Percentiles rank a stretch among this genome's conserved stretches.
These are phyloP conservation scores for Ophiocordyceps australis DNA, from an alignment of 2,329 filamentous ascomycete species.

Conservation along the genomic window DNA sequence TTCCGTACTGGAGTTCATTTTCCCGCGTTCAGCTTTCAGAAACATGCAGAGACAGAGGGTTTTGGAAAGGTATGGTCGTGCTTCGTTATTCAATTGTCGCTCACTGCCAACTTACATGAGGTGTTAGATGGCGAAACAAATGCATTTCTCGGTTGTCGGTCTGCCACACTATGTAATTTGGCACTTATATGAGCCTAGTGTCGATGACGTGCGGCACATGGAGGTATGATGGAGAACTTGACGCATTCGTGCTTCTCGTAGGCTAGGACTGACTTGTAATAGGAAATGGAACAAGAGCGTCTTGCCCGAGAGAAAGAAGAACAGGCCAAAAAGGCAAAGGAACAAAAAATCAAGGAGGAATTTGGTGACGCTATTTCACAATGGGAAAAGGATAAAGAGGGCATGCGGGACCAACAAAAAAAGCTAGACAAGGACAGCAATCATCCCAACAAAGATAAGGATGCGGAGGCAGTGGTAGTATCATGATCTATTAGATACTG, in stretches of 20 bases:
- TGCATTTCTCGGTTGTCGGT: slow-evolving; percentile 89
- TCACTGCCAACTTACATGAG: not conserved
- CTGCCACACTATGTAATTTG: slow-evolving; percentile 97
- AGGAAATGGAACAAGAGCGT: slow-evolving; percentile 88
- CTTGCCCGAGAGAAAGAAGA: slow-evolving; percentile 58
- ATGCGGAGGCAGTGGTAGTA: too few relatives aligned
- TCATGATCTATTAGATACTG: too few relatives aligned
- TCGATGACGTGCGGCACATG: slow-evolving; percentile 95
- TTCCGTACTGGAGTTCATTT: slow-evolving; percentile 94
- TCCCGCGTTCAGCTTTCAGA: slow-evolving; percentile 95
- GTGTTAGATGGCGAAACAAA: slow-evolving; percentile 79
- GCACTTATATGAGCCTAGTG: slow-evolving; percentile 98
- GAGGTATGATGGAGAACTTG: slow-evolving; percentile 31
- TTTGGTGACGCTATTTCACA: slow-evolving; percentile 62
- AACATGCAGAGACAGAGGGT: slow-evolving; percentile 94
- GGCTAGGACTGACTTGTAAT: slow-evolving; percentile 4
- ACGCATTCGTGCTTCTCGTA: not conserved
- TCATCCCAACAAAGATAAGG: too few relatives aligned
- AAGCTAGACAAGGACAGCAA: too few relatives aligned
- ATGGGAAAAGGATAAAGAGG: slow-evolving; percentile 80
- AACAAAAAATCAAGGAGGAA: slow-evolving; percentile 52
- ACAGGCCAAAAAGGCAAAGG: slow-evolving; percentile 52
- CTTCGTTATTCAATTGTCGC: too few relatives aligned
- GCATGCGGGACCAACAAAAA: slow-evolving; percentile 38
- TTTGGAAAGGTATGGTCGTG: slow-evolving; percentile 72